Percentiles rank a stretch among this genome's conserved stretches.
These are phyloP conservation scores for Keqinozyma sinolaborantium DNA, from an alignment of 1,139 yeast species.

Conservation along the genomic window DNA sequence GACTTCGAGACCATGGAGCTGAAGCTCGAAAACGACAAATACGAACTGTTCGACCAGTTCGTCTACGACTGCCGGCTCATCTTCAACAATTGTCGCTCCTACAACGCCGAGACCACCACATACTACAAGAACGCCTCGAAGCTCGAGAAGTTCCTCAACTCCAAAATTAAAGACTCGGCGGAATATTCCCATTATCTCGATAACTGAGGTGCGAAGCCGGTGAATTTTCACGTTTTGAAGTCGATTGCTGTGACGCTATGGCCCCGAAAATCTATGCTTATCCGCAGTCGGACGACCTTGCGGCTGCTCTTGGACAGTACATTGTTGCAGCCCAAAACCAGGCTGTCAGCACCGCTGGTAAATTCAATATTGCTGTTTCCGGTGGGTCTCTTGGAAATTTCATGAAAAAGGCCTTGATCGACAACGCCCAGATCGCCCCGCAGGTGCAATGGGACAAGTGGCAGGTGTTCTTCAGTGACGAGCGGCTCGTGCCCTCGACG, in stretches of 20 bases:
- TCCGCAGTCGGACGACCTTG: slow-evolving; percentile 53
- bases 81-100: slow-evolving; percentile 85
- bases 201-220: slow-evolving; percentile 1
- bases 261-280: slow-evolving; percentile 47
- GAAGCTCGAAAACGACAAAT: slow-evolving; percentile 87
- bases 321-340: slow-evolving; percentile 53
- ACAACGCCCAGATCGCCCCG: slow-evolving; percentile 42
- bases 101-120: slow-evolving; percentile 86
- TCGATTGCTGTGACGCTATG: slow-evolving; percentile 13
- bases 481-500: slow-evolving; percentile 64
- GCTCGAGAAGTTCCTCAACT: slow-evolving; percentile 80
- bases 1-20: slow-evolving; percentile 94
- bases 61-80: slow-evolving; percentile 83
- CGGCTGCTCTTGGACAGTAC: slow-evolving; percentile 54
- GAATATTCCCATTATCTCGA: slow-evolving; percentile 54
- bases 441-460: slow-evolving; percentile 63
- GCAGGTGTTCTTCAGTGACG: slow-evolving; percentile 72
- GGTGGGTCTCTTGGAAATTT: slow-evolving; percentile 89
- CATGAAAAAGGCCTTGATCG: slow-evolving; percentile 66
- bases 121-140: slow-evolving; percentile 89
- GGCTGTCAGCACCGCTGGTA: slow-evolving; percentile 36
- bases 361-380: slow-evolving; percentile 75
- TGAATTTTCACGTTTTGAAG: background rate
- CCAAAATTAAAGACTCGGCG: slow-evolving; percentile 78
- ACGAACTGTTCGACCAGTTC: slow-evolving; percentile 87